A percentile compares a stretch with the other conserved stretches of the same genome.
These are phyloP conservation scores for Naegleria fowleri DNA, from an alignment of 208 protist genomes.

Conservation along the genomic window DNA sequence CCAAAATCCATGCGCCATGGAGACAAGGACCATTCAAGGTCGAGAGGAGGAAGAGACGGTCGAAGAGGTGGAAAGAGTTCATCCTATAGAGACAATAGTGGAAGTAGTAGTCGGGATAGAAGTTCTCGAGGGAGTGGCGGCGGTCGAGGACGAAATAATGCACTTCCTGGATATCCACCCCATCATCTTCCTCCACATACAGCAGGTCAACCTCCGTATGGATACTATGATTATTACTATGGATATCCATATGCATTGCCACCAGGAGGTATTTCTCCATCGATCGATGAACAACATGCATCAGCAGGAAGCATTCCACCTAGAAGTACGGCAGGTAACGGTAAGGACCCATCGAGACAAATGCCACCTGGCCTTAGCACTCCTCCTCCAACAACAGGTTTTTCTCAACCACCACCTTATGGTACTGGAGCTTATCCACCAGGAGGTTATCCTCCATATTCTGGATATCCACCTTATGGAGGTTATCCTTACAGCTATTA, in stretches of 20 bases:
- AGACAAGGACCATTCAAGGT: neutral
- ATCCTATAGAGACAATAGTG: neutral
- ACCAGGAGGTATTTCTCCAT: neutral
- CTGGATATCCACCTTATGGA: neutral
- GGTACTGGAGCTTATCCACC: neutral
- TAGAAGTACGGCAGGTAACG: neutral
- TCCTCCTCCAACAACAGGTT: neutral
- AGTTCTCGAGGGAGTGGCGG: neutral
- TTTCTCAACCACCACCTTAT: neutral
- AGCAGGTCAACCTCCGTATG: neutral
- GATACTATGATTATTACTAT: neutral
- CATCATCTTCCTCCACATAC: neutral
- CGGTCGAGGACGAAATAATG: neutral
- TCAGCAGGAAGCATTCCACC: neutral
- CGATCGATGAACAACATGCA: neutral
- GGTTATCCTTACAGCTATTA: neutral
- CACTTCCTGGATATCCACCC: neutral
- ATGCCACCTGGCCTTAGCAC: too few relatives aligned
- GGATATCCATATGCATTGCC: neutral
- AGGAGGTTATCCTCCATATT: neutral
- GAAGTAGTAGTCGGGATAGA: neutral
- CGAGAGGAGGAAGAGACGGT: neutral
- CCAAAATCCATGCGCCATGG: neutral
- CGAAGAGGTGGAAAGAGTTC: neutral
- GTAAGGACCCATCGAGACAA: neutral